Evolutionary conservation across 176 grass and related monocot genomes (phyloP), one percentile per base, ranked within the genome.

Genomic region (Carex littledalei): DNA sequence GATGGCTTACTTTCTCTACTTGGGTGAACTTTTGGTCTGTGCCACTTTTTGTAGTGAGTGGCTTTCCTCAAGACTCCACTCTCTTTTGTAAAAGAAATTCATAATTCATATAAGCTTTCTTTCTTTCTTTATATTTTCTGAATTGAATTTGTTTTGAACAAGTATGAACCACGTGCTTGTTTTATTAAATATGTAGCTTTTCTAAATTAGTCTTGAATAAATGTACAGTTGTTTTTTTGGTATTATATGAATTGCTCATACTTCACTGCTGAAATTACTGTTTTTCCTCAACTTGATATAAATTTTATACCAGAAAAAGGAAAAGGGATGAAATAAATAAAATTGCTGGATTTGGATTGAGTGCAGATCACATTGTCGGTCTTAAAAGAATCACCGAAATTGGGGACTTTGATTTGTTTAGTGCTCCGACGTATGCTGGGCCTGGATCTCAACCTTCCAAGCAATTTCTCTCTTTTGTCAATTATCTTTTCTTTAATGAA

Each of bases 281-380:
- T 39, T 35, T 35, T 35, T 67, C 32, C 14, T 16, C 31, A 35
- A 37, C 26, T 41, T 77, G 21, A 54, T 47, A 2, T 53, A 49
- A 47, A 67, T 15, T 68, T 47, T 74, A 74, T 71, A 45, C 1
- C 4, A 16, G 29, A 11, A 45, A 13, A 24, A 15, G 11, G 20
- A 49, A 74, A 24, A 5, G 5, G 4, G 1, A 20, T 18, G 58
- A 29, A 49, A 65, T n/a, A 59, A 79, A 76, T 58, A 58, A 32
- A 82, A 63, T 45, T 26, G 16, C 22, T 82, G 79, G 58, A 64
- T 82, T 82, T 82, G 79, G 58, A 64, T 82, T 82, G 79, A 65
- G 61, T 82, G 15, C 39, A 43, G 37, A 15, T 64, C 79, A 82
- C 32, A 82, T 82, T 43, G 59, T 61, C 56, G 79, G 79, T 82